Conservation (phyloP, 2,329 filamentous ascomycete genomes). For the Phaeosphaeriaceae sp. region DNA sequence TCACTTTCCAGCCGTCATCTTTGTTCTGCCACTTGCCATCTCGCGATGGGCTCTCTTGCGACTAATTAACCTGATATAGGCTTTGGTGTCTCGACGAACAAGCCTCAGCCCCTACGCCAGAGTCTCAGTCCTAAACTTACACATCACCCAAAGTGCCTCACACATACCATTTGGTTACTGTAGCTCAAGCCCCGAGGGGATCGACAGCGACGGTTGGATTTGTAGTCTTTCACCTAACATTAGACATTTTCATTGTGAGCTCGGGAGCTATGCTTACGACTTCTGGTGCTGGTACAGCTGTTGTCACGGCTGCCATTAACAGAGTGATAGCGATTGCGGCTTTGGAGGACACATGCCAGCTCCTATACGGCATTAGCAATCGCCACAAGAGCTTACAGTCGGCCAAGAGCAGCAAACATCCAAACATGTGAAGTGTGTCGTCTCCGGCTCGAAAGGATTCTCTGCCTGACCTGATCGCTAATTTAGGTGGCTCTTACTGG, state of each 20-base stretch:
- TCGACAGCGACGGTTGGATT: background rate
- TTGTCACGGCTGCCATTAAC: background rate
- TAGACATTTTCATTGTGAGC: no score
- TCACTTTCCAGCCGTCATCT: background rate
- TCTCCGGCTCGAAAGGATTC: no score
- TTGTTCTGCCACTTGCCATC: background rate
- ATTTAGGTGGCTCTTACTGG: no score
- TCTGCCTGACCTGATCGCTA: no score
- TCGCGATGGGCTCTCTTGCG: background rate
- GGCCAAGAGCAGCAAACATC: no score
- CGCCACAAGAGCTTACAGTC: no score
- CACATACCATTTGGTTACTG: background rate
- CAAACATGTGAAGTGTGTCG: no score
- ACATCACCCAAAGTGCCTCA: background rate
- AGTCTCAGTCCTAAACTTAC: background rate
- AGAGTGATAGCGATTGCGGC: background rate
- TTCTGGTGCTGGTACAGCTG: background rate
- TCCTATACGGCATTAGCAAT: no score
- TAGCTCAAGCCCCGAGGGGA: background rate
- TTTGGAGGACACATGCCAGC: no score
- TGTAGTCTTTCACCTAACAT: background rate
- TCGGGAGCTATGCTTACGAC: background rate
- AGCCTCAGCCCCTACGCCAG: background rate
- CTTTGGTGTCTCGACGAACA: background rate
- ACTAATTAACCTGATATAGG: background rate